Base-by-base conservation (phyloP, 768 basidiomycete species). In the Boletus sensibilis region DNA sequence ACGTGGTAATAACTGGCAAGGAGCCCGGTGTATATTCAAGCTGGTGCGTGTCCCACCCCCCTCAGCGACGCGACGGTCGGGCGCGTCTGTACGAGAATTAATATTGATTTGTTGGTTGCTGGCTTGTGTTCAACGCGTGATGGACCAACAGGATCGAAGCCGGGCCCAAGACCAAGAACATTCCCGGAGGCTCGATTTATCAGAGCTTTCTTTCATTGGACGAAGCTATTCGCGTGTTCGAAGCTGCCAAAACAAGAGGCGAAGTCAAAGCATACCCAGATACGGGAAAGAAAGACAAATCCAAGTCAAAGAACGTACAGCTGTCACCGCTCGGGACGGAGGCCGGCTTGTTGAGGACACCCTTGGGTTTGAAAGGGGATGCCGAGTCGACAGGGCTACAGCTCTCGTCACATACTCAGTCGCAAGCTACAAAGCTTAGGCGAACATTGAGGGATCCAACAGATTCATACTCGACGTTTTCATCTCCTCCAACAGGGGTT, bases 201-300 rank as follows among this genome's bases (percentile, higher is more conserved):
- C 75, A 84, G 55, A 70, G 78, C 43, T 83, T 79, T 59, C 10
- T 55, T 3, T 72, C 77, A 4, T 61, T 76, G 57, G 76, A 71
- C 29, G 76, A 82, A 57, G 83, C 83, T 1, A 35, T 42, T 21
- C 58, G 61, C 7, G 65, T 63, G n/a, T 74, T 69, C 50, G 60
- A 65, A 51, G 68, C 64, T 13, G 71, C 73, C 46, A 31, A 27
- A n/a, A 56, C 57, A 39, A 67, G 67, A 44, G 71, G 69, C 13
- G 69, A 74, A 44, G 65, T 72, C 45, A 52, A n/a, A 41, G 60
- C 57, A 37, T 50, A 65, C 50, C 49, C 57, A 41, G 23, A 49
- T 16, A 37, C 40, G 27, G 44, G 31, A 8, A 37, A 43, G 34
- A 49, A 52, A 41, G 48, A 48, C 7, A 44, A 46, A 12, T n/a